These are phyloP conservation scores for Rugonectria rugulosa DNA, from an alignment of 2,329 filamentous ascomycete species.

Conservation along the genomic window DNA sequence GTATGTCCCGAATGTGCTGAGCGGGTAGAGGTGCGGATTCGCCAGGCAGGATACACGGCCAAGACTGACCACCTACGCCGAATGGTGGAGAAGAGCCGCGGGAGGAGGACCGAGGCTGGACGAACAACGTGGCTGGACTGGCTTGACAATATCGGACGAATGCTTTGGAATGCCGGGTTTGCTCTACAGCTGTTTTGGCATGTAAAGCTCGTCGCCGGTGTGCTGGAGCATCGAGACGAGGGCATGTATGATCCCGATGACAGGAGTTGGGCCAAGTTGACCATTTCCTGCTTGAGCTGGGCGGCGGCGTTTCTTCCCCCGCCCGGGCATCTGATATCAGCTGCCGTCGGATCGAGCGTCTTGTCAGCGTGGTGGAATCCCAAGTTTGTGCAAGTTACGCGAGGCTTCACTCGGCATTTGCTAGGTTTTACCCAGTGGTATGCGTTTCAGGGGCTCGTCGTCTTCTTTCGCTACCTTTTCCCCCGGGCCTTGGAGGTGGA, in stretches of 20 bases:
- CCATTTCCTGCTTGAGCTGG: constrained; percentile 24
- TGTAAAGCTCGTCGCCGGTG: constrained; percentile 38
- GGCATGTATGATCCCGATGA: constrained; percentile 47
- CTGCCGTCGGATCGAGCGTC: constrained; percentile 57
- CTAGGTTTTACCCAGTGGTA: constrained; percentile 71
- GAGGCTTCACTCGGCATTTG: constrained; percentile 68
- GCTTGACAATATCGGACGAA: constrained; percentile 51
- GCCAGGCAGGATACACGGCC: constrained; percentile 78
- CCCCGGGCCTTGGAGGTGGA: constrained; percentile 51
- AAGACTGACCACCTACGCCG: constrained; percentile 82
- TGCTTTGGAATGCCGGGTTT: constrained; percentile 58
- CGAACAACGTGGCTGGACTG: constrained; percentile 51
- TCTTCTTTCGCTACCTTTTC: constrained; percentile 63
- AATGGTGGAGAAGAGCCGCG: constrained; percentile 72
- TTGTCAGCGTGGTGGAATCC: constrained; percentile 74
- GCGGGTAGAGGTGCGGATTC: constrained; percentile 73
- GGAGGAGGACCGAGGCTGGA: constrained; percentile 37
- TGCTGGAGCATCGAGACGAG: constrained; percentile 38
- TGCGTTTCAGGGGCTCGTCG: constrained; percentile 66
- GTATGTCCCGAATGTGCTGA: constrained; percentile 84
- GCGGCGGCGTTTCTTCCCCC: constrained; percentile 47
- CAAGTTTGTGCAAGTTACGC: constrained; percentile 64
- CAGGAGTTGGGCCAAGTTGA: constrained; percentile 23
- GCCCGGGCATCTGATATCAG: constrained; percentile 51
- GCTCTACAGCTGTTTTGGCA: constrained; percentile 61